A percentile compares a stretch with the other conserved stretches of the same genome.
phyloP scores from a whole-genome alignment of 257 asterid genomes.

The Leonotis leonurus region DNA sequence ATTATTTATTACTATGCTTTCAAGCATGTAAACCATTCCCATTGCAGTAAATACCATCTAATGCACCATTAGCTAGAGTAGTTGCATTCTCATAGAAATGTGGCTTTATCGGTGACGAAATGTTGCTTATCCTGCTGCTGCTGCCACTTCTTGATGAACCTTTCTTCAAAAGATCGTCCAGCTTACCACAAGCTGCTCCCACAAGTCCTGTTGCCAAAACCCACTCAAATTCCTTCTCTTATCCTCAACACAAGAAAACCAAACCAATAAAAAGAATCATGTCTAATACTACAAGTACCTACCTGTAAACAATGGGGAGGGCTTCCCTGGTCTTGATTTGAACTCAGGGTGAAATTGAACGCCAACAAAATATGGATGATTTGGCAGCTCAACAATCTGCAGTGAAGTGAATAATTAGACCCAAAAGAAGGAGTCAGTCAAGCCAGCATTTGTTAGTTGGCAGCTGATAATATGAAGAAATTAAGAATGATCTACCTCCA shows the following conservation, averaged over 20 bases:
- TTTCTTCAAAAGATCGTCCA: conserved; percentile 47
- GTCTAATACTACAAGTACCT: too few relatives aligned
- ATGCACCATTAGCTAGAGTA: conserved; percentile 43
- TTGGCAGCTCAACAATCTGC: conserved; percentile 64
- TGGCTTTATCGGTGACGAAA: conserved; percentile 35
- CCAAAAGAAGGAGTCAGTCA: neutral
- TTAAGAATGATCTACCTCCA: conserved; percentile 48
- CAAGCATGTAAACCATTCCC: conserved; percentile 67
- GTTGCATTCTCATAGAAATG: conserved; percentile 39
- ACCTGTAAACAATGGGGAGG: conserved; percentile 67
- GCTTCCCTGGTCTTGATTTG: conserved; percentile 73
- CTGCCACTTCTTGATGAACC: conserved; percentile 14
- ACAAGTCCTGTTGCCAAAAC: conserved; percentile 44
- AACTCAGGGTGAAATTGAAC: conserved; percentile 80
- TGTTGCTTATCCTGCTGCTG: conserved; percentile 39
- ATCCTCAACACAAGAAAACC: neutral
- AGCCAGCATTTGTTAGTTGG: too few relatives aligned
- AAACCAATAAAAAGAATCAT: too few relatives aligned
- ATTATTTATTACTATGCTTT: conserved; percentile 1
- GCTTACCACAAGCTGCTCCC: conserved; percentile 63
- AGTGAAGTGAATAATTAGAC: neutral
- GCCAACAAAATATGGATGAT: conserved; percentile 64
- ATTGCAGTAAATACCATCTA: conserved; percentile 46
- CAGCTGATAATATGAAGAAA: neutral
- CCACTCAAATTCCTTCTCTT: neutral